Evolutionary conservation across 208 protist species (phyloP).

Genomic region (Trypanosoma vivax): DNA sequence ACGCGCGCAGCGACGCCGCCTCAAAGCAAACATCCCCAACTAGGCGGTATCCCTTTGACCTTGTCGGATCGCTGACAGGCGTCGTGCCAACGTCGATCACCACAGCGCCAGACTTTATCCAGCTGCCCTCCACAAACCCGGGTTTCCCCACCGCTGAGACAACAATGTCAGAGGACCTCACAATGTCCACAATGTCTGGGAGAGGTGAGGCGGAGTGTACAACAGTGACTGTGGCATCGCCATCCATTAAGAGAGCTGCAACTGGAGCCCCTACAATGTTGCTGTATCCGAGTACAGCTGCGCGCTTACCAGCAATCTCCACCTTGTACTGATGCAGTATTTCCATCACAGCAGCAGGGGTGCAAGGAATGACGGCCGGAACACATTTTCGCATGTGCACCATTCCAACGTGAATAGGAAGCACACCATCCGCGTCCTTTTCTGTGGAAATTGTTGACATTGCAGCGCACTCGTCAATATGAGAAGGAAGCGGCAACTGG

Average conservation of each 20-base stretch:
- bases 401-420: conserved; percentile 91
- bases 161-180: conserved; percentile 89
- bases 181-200: conserved; percentile 38
- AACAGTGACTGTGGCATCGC: conserved; percentile 95
- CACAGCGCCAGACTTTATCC: conserved; percentile 95
- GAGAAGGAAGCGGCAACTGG: conserved; percentile 95
- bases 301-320: conserved; percentile 62
- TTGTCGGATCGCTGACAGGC: conserved; percentile 76
- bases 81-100: conserved; percentile 99
- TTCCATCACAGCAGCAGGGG: conserved; percentile 92
- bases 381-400: conserved; percentile 79
- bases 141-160: conserved; percentile 92
- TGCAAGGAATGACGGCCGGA: conserved; percentile 93
- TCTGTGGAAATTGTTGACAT: conserved; percentile 40
- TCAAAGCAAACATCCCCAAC: conserved; percentile 94
- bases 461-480: conserved; percentile 88
- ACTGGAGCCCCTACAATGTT: conserved; percentile 96
- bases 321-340: conserved; percentile 83
- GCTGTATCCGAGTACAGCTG: conserved; percentile 95
- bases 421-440: conserved; percentile 96
- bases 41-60: conserved; percentile 76
- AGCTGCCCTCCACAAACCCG: conserved; percentile 89
- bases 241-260: conserved; percentile 82
- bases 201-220: conserved; percentile 84
- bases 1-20: conserved; percentile 56